Evolutionary conservation across 1,284 basidiomycete species (phyloP), one percentile per base, ranked within the genome.

Genomic region (Puccinia horiana): DNA sequence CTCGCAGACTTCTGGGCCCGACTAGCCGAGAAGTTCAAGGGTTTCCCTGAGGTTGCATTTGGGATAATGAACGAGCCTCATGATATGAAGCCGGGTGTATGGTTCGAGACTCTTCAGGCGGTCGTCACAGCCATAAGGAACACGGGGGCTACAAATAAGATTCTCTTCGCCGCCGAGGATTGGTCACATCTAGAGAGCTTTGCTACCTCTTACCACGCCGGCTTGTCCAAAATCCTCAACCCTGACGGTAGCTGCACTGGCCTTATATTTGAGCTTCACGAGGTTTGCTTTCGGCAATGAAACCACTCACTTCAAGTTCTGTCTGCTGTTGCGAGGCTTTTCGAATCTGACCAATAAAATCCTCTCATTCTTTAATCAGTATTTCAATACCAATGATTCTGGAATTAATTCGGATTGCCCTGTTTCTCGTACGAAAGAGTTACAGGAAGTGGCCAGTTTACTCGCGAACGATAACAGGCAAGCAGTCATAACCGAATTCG

Each of bases 31-130:
- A 18, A 77, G 29, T 77, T 63, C 42, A 44, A 26, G 14, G 29
- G 29, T 42, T 35, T 18, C 12, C 9, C 20, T 26, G 61, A 77
- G 32, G 54, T 77, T 37, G n/a, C 37, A 2, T 77, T 77, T 18
- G 58, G 75, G 35, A 44, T 77, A 37, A 77, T 77, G 75, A 77
- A 77, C 75, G 75, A 77, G 29, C 75, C 75, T 77, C 56, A 63
- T 35, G 75, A 63, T 29, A 16, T 63, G 26, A 65, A 56, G 12
- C 29, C 4, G 37, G 44, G 32, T 29, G 23, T 65, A 44, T 77
- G 75, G 75, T 14, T 49, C 44, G 40, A 32, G 61, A 65, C 58
- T n/a, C 54, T 77, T 63, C 75, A 77, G 58, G 14, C 54, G n/a
- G 75, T 77, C 29, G 75, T 77, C 23, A 77, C 75, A 18, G 75